Conservation (phyloP, 2,329 filamentous ascomycete genomes). For the Pseudogymnoascus verrucosus region DNA sequence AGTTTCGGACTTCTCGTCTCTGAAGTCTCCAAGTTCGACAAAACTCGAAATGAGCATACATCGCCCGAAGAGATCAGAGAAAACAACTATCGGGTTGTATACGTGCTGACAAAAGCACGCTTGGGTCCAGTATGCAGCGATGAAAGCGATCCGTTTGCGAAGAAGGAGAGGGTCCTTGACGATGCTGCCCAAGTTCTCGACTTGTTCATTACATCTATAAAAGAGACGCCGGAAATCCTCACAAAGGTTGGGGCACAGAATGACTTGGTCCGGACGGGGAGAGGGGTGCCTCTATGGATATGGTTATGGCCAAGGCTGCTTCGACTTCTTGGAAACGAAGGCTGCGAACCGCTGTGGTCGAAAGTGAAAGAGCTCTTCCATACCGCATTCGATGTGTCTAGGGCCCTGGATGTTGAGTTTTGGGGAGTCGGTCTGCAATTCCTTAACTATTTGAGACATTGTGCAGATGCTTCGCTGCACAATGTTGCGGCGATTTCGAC, state of each 20-base stretch:
- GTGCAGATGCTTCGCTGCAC: conserved; percentile 15
- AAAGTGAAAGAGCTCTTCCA: conserved; percentile 47
- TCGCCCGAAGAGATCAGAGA: conserved; percentile 57
- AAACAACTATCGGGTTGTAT: conserved; percentile 79
- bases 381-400: conserved; percentile 39
- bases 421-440: conserved; percentile 41
- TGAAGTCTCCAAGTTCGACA: conserved; percentile 48
- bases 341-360: conserved; percentile 39
- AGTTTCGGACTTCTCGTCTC: conserved; percentile 65
- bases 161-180: conserved; percentile 45
- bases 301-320: conserved; percentile 56
- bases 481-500: background rate
- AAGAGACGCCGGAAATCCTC: conserved; percentile 66
- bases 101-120: conserved; percentile 66
- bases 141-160: conserved; percentile 56
- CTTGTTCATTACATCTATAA: conserved; percentile 67
- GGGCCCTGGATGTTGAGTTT: conserved; percentile 32
- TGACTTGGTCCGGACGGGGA: conserved; percentile 40
- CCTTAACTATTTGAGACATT: conserved; percentile 42
- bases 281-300: conserved; percentile 54
- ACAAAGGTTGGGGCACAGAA: conserved; percentile 35
- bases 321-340: conserved; percentile 45
- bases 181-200: conserved; percentile 66
- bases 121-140: background rate
- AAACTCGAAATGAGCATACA: conserved; percentile 38